Evolutionary conservation across 2,329 filamentous ascomycete species (phyloP).

Genomic region (Proliferodiscus dingleyae): DNA sequence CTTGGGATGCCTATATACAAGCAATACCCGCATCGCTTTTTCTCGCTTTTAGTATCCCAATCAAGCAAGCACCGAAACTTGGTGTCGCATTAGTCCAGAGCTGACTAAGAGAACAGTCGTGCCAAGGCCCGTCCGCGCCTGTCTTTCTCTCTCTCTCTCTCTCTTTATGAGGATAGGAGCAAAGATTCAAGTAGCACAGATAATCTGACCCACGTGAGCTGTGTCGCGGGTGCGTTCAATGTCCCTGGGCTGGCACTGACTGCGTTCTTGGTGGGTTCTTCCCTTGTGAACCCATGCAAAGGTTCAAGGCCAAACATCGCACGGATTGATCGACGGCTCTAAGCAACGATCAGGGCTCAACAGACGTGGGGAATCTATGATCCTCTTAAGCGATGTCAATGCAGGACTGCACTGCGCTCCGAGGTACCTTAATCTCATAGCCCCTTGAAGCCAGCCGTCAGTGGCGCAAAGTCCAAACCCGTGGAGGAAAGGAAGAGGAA

Average conservation of each 20-base stretch:
- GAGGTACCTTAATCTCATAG: constrained; percentile 14
- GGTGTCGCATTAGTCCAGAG: neutral
- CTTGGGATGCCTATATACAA: no score
- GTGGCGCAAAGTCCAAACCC: constrained; percentile 10
- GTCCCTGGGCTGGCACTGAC: neutral
- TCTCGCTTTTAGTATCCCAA: constrained; percentile 6
- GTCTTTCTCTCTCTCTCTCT: no score
- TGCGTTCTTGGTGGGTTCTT: neutral
- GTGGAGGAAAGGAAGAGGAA: neutral
- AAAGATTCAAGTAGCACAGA: no score
- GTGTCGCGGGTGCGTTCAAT: neutral
- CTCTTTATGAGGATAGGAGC: no score
- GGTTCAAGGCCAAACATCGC: neutral
- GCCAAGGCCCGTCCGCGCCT: no score
- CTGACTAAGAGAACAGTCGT: no score
- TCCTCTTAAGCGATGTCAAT: constrained; percentile 8
- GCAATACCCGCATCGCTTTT: no score
- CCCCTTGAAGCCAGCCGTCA: constrained; percentile 13
- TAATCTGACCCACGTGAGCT: no score
- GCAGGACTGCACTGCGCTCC: constrained; percentile 9
- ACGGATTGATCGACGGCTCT: constrained; percentile 11
- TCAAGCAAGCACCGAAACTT: neutral
- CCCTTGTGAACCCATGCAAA: constrained; percentile 1
- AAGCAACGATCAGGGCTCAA: constrained; percentile 7
- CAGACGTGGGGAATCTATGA: constrained; percentile 7